Base-by-base conservation (phyloP, 169 alveolate genomes). In the Cryptosporidium xiaoi region DNA sequence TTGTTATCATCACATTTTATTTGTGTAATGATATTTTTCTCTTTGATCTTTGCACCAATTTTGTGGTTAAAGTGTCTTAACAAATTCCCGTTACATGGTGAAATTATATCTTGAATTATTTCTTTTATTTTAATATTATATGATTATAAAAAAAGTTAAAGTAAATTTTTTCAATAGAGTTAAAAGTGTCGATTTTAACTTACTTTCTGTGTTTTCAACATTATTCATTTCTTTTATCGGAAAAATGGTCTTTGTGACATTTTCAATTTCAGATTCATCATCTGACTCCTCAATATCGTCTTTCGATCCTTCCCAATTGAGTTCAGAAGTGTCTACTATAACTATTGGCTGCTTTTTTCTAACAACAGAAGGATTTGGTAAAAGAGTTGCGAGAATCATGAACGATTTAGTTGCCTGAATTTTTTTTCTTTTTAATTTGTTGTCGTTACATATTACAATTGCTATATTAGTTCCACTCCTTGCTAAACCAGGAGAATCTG, bases 351-450 rank as follows among this genome's bases (percentile, higher is more conserved):
- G 87, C 27, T 60, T 60, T 29, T 36, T 77, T 3, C 5, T 24
- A 10, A 77, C 87, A 20, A 77, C 16, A 2, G 87, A 77, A 5
- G 87, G 87, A 62, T 77, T 77, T 44, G 87, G 87, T 18, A 77
- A 62, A 40, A 77, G 33, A 44, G 58, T 56, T 58, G 40, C 64
- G 15, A 77, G 12, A 8, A 77, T 60, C 62, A 62, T 77, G 34
- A 77, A 62, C 13, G 71, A 20, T 40, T 77, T 77, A 2, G 69
- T 77, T 34, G 87, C 69, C 13, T 77, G 77, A 3, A 77, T 77
- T 33, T 77, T 33, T 36, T 36, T 51, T 40, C 44, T 77, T 29
- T 46, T 62, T 2, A 51, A 34, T 13, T 29, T 18, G 46, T 58
- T 36, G 8, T 77, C 87, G 8, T 46, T 77, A 44, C 87, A 77